These are phyloP conservation scores for Darksidea phi DNA, from an alignment of 495 filamentous ascomycete species.

Conservation along the genomic window DNA sequence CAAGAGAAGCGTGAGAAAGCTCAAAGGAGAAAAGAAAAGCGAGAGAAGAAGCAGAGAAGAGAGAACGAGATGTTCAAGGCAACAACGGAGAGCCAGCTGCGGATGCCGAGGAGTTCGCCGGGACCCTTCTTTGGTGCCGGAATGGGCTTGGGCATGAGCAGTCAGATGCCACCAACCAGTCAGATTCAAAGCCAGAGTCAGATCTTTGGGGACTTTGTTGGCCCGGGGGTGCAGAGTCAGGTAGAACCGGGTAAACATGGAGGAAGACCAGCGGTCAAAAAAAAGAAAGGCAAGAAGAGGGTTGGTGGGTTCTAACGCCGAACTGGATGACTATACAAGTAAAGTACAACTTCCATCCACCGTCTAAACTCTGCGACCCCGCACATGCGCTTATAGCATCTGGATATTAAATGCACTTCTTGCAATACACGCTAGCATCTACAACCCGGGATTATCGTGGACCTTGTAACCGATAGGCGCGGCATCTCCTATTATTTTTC, in stretches of 20 bases:
- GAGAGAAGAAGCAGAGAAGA: slow-evolving; percentile 15
- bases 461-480: too few relatives aligned
- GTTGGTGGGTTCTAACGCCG: slow-evolving; percentile 40
- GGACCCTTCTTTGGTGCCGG: slow-evolving; percentile 7
- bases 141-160: slow-evolving; percentile 12
- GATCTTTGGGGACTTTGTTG: slow-evolving; percentile 19
- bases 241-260: slow-evolving; percentile 40
- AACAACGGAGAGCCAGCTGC: slow-evolving; percentile 8
- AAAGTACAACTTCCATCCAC: too few relatives aligned
- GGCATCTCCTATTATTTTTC: too few relatives aligned
- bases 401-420: too few relatives aligned
- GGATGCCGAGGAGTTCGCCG: slow-evolving; percentile 14
- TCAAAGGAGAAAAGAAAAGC: slow-evolving; percentile 13
- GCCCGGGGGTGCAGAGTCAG: slow-evolving; percentile 35
- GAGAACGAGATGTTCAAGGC: slow-evolving; percentile 1
- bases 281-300: slow-evolving; percentile 38
- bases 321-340: too few relatives aligned
- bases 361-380: too few relatives aligned
- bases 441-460: too few relatives aligned
- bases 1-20: not conserved
- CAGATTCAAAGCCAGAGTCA: slow-evolving; percentile 27
- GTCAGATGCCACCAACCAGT: slow-evolving; percentile 2
- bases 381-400: too few relatives aligned
- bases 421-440: too few relatives aligned
- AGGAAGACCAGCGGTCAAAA: slow-evolving; percentile 38